Percentiles rank a stretch among this genome's conserved stretches.
phyloP scores from a whole-genome alignment of 805 yeast genomes.

The Isabelozyma heimii region DNA sequence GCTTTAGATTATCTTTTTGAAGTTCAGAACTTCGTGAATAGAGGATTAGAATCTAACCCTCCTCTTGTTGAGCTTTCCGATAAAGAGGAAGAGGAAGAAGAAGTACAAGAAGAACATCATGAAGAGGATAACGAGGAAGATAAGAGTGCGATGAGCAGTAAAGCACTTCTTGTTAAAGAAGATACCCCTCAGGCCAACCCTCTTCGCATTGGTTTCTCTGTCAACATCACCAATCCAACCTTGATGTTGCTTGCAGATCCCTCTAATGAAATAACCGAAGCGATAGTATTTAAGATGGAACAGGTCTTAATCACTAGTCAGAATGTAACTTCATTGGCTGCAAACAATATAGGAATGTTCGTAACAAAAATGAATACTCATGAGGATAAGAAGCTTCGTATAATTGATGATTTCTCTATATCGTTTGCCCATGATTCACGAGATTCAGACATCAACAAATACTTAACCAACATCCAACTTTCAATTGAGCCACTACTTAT shows the following conservation, averaged over 20 bases:
- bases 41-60: conserved; percentile 35
- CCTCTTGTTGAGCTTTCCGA: conserved; percentile 11
- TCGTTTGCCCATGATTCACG: conserved; percentile 71
- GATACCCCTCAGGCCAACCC: conserved; percentile 2
- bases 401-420: conserved; percentile 86
- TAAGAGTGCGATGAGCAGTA: not conserved
- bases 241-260: conserved; percentile 81
- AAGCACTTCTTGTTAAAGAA: not conserved
- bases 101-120: no score
- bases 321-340: conserved; percentile 61
- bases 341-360: conserved; percentile 83
- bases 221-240: conserved; percentile 76
- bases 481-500: conserved; percentile 78
- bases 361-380: conserved; percentile 69
- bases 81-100: not conserved
- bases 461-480: conserved; percentile 62
- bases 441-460: conserved; percentile 56
- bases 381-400: conserved; percentile 61
- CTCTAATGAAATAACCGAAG: conserved; percentile 65
- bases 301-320: conserved; percentile 72
- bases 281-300: conserved; percentile 84
- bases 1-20: conserved; percentile 87
- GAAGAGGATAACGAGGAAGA: conserved; percentile 7
- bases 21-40: conserved; percentile 59
- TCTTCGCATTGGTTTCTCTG: conserved; percentile 44